Evolutionary conservation across 495 filamentous ascomycete genomes (phyloP), one percentile per base, ranked within the genome.

Genomic region (Aspergillus ellipticus): DNA sequence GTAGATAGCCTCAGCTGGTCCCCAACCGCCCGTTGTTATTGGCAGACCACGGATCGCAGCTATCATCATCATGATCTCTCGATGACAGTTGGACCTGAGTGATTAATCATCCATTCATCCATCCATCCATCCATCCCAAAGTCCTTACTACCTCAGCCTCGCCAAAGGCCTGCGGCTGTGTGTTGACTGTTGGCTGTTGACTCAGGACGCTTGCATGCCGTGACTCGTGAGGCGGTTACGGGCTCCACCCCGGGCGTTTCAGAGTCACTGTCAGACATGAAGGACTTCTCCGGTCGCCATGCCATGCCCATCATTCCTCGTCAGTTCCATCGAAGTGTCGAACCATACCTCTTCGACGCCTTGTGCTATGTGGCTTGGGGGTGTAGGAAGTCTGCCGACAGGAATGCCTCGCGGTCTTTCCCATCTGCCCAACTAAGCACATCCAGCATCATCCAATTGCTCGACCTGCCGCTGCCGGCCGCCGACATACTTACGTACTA

Each of bases 161-260:
- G 35, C n/a, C 10, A 13, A 39, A 39, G 35, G 24, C 26, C 17
- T 13, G 20, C 48, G 49, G 31, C 49, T 13, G 31, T 31, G 45
- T 31, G 43, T 26, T 47, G 39, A 33, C 31, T 2, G 31, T 39
- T 13, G 13, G n/a, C 35, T 1, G 10, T 39, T 39, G 35, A 28
- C 24, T 28, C 24, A 28, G 24, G 24, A 4, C 37, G 3, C 5
- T 26, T 51, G 49, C 49, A 49, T 49, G 22, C 51, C 29, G 24
- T 53, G 37, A 42, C 11, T 37, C n/a, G 33, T 54, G 28, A 54
- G 52, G 52, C 52, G 45, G 53, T 37, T 28, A 29, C 17, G 21
- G 51, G 47, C 39, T 59, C 57, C 52, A 51, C 57, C 24, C 28
- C 21, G 51, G 52, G 51, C 50, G 57, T 59, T 59, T 59, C 57